phyloP scores from a whole-genome alignment of 202 grass and related monocot species.

The Zoysia matrella region DNA sequence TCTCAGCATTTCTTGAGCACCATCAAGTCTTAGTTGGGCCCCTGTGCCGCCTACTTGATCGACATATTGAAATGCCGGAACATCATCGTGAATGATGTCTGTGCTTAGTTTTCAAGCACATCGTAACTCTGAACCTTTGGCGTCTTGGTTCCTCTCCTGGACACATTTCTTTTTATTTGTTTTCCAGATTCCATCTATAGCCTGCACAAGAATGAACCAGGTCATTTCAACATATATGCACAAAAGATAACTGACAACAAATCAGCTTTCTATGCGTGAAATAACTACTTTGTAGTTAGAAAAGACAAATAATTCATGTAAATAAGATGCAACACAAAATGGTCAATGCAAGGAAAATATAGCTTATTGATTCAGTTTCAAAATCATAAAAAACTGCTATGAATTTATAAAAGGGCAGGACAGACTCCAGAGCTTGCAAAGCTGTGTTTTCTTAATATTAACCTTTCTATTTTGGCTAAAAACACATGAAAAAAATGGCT shows the following conservation, averaged over 20 bases:
- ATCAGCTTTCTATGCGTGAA: neutral
- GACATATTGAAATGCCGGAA: no score
- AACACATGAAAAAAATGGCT: no score
- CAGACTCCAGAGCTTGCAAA: no score
- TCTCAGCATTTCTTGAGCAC: no score
- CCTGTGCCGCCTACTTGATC: no score
- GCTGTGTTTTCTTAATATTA: no score
- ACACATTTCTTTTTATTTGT: conserved; percentile 86
- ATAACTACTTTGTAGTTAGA: neutral
- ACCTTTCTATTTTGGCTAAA: no score
- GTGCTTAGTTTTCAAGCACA: conserved; percentile 75
- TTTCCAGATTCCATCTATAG: conserved; percentile 78
- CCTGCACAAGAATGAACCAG: conserved; percentile 48
- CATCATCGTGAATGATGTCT: no score
- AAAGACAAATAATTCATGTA: neutral
- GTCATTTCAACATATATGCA: conserved; percentile 23
- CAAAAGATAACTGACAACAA: neutral
- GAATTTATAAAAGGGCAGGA: neutral
- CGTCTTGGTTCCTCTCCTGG: conserved; percentile 25
- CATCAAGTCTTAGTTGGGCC: no score
- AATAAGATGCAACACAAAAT: neutral
- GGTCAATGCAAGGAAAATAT: neutral
- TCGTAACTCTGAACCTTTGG: conserved; percentile 65
- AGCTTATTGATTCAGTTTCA: neutral
- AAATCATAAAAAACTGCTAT: neutral